Conservation (phyloP, 257 asterid genomes). For the Eustoma russellianum region DNA sequence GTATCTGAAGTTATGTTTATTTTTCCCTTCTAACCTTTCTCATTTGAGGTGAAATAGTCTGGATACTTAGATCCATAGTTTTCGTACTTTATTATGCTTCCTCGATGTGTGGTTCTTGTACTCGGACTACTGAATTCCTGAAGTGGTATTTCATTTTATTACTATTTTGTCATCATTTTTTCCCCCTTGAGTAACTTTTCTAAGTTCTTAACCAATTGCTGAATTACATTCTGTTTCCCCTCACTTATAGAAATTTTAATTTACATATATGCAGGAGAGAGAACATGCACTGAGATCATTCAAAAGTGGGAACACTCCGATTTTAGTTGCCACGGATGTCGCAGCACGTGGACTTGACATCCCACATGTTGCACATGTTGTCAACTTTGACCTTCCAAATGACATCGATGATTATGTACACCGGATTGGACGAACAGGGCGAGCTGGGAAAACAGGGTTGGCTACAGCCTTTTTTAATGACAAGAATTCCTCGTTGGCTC, state of each 20-base stretch:
- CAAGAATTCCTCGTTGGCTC: constrained; percentile 62
- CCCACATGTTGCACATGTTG: constrained; percentile 90
- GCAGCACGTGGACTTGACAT: constrained; percentile 99
- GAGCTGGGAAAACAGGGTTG: constrained; percentile 85
- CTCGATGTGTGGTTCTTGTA: too few relatives aligned
- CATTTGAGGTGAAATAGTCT: too few relatives aligned
- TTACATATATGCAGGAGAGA: constrained; percentile 50
- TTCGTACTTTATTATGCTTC: too few relatives aligned
- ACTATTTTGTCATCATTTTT: background rate
- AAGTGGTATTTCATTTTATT: too few relatives aligned
- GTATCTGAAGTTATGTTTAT: background rate
- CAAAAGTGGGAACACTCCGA: constrained; percentile 76
- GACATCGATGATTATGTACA: constrained; percentile 92
- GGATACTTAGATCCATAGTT: too few relatives aligned
- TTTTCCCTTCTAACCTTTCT: too few relatives aligned
- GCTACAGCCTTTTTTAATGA: constrained; percentile 94
- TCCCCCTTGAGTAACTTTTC: too few relatives aligned
- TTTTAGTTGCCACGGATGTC: constrained; percentile 87
- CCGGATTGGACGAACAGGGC: constrained; percentile 93
- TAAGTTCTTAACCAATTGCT: too few relatives aligned
- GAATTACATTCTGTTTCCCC: too few relatives aligned
- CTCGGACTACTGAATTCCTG: too few relatives aligned
- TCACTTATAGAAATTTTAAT: background rate
- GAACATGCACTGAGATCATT: constrained; percentile 88
- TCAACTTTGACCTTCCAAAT: constrained; percentile 90